phyloP scores from a whole-genome alignment of 2,329 filamentous ascomycete genomes.

The Neofusicoccum parvum region DNA sequence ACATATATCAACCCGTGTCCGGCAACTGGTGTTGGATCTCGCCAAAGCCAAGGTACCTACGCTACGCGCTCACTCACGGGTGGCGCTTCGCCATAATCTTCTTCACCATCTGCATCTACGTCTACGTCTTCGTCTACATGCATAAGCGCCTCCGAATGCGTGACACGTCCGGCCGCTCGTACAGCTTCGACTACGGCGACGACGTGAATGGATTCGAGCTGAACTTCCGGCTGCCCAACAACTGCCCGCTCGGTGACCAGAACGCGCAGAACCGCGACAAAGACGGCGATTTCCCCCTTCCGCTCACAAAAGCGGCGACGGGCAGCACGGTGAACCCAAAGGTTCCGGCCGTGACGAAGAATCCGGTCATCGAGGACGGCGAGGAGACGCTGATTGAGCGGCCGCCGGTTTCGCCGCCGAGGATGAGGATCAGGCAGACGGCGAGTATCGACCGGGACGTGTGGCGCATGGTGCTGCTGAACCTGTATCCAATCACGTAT shows the following conservation, averaged over 20 bases:
- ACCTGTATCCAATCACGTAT: constrained; percentile 39
- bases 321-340: background rate
- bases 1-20: constrained; percentile 41
- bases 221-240: constrained; percentile 12
- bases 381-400: constrained; percentile 1
- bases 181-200: constrained; percentile 6
- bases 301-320: background rate
- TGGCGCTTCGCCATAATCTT: constrained; percentile 52
- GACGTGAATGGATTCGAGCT: constrained; percentile 9
- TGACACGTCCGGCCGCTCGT: background rate
- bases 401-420: background rate
- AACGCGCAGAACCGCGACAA: background rate
- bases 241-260: background rate
- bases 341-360: background rate
- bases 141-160: constrained; percentile 3
- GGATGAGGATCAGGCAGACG: constrained; percentile 2
- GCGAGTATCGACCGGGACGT: constrained; percentile 24
- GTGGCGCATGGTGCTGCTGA: constrained; percentile 35
- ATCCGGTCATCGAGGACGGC: background rate
- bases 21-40: constrained; percentile 56
- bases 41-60: constrained; percentile 37
- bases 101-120: constrained; percentile 45
- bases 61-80: constrained; percentile 49
- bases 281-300: background rate
- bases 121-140: constrained; percentile 46